These are phyloP conservation scores for Agrocybe praecox DNA, from an alignment of 768 basidiomycete species.

Conservation along the genomic window DNA sequence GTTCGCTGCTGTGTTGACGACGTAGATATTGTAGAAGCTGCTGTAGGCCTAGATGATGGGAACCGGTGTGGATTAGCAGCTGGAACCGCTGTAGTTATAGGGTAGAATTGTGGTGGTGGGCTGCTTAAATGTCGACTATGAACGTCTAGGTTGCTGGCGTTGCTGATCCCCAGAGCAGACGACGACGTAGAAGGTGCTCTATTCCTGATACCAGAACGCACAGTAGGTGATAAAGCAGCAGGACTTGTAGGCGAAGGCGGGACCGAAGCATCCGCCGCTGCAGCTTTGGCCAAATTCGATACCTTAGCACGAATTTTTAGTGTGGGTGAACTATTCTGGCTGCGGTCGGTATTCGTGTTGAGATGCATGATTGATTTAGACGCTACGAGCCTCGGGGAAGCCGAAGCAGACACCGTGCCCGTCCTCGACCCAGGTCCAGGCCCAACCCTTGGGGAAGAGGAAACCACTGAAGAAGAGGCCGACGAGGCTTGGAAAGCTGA, in stretches of 20 bases:
- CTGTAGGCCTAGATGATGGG: constrained; percentile 32
- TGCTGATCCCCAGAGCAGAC: constrained; percentile 27
- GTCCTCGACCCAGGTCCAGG: background rate
- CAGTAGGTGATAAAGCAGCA: constrained; percentile 19
- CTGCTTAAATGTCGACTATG: constrained; percentile 20
- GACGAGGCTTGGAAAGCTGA: constrained; percentile 30
- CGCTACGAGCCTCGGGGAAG: constrained; percentile 12
- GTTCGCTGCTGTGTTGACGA: background rate
- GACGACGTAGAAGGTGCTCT: constrained; percentile 47
- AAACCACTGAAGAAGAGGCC: constrained; percentile 19
- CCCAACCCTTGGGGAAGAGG: constrained; percentile 8
- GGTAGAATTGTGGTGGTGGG: constrained; percentile 42
- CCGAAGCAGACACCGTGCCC: constrained; percentile 3
- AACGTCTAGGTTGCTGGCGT: constrained; percentile 9
- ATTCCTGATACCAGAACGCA: constrained; percentile 30
- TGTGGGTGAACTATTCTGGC: constrained; percentile 25
- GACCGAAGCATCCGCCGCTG: constrained; percentile 14
- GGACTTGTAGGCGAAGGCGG: constrained; percentile 11
- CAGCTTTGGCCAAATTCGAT: constrained; percentile 45
- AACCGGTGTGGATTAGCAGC: constrained; percentile 65
- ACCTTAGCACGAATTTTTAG: constrained; percentile 65
- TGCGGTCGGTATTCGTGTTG: constrained; percentile 11
- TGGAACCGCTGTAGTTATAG: constrained; percentile 56
- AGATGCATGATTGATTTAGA: constrained; percentile 16
- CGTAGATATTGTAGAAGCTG: constrained; percentile 23